Evolutionary conservation across 768 basidiomycete genomes (phyloP), one percentile per base, ranked within the genome.

Genomic region (Guyanaporus albipodus): DNA sequence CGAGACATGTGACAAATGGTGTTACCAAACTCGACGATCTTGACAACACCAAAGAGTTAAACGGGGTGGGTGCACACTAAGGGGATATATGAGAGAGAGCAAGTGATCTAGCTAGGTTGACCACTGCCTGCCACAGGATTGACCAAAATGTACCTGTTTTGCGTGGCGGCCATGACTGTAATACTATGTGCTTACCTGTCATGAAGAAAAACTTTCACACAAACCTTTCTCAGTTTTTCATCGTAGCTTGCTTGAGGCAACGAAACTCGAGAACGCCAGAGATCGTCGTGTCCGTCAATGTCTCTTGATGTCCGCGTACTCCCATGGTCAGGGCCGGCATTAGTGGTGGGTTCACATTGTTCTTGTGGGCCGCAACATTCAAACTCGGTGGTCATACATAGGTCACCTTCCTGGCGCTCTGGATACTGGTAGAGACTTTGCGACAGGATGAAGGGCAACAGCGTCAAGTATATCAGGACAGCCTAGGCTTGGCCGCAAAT

Each of bases 401-500:
- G 62, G 44, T 48, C 32, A 14, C 44, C 11, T 57, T 54, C 38
- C 28, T 58, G 22, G 42, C 42, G 23, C 14, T 58, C 12, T 60
- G 53, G 48, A 34, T 44, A 23, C 37, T 59, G 18, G 47, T 44
- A 42, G 54, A 59, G 44, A 36, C 37, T 23, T 2, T 44, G 4
- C 53, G 41, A 32, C 36, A 29, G 36, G 42, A 37, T 17, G 24
- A 38, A 23, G 14, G 15, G 42, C 22, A 17, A 17, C 42, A 44
- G 17, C 40, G 26, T n/a, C 42, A 26, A 32, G 21, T 22, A 22
- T 41, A 21, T 8, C 42, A 26, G 29, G 49, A 52, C 48, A 43
- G 37, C 9, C 43, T 63, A 24, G 50, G 32, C 14, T 57, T 60
- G 15, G 60, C 50, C 40, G 38, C 49, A 27, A 57, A 27, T 8